A percentile compares a stretch with the other conserved stretches of the same genome.
These are phyloP conservation scores for Spergularia azorica DNA, from an alignment of 179 eudicot genomes.

Conservation along the genomic window DNA sequence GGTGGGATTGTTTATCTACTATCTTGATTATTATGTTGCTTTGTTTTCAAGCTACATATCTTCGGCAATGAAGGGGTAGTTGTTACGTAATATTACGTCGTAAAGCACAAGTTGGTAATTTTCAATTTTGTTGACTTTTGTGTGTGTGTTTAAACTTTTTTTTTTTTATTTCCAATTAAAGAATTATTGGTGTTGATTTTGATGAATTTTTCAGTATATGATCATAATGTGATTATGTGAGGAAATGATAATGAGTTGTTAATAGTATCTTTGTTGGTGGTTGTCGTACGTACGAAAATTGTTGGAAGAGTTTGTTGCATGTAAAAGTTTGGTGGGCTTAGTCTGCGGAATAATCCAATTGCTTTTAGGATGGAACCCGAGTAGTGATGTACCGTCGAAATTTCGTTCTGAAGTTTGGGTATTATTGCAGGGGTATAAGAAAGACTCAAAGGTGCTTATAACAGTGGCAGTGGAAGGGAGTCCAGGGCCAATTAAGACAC, in stretches of 20 bases:
- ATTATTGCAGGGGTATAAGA: constrained; percentile 50
- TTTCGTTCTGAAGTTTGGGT: background rate
- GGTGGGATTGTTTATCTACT: too few relatives aligned
- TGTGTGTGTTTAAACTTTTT: background rate
- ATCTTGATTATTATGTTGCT: background rate
- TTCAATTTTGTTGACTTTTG: background rate
- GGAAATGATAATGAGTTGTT: too few relatives aligned
- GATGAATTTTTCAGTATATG: too few relatives aligned
- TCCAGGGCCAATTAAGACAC: constrained; percentile 69
- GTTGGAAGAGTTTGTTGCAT: too few relatives aligned
- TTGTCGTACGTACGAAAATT: too few relatives aligned
- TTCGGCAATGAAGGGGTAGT: background rate
- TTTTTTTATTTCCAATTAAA: background rate
- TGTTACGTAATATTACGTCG: background rate
- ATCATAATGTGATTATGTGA: too few relatives aligned
- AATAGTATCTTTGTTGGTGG: too few relatives aligned
- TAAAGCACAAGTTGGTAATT: background rate
- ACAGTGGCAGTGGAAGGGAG: constrained; percentile 85
- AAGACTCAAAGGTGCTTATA: constrained; percentile 73
- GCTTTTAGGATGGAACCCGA: background rate
- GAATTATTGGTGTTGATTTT: too few relatives aligned
- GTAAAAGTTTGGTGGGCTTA: too few relatives aligned
- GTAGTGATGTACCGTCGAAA: background rate
- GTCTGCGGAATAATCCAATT: too few relatives aligned
- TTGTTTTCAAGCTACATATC: constrained; percentile 1